Conservation (phyloP, 768 basidiomycete genomes). For the Termitomyces sp. region DNA sequence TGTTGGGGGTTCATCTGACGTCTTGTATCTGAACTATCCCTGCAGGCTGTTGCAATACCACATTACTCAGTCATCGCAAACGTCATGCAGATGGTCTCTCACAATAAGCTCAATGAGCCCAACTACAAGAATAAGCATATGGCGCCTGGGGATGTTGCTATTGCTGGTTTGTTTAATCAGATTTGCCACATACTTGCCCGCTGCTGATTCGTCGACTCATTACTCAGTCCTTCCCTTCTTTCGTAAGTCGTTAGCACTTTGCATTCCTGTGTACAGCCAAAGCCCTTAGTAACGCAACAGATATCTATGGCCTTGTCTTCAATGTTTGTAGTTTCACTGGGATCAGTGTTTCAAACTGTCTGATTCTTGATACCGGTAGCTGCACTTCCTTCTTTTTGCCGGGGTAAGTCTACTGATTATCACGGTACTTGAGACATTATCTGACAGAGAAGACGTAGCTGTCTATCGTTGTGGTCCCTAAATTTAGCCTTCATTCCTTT, state of each 20-base stretch:
- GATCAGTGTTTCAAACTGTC: background rate
- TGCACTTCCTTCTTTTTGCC: conserved; percentile 48
- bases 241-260: conserved; percentile 31
- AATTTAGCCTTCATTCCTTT: conserved; percentile 53
- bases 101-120: conserved; percentile 38
- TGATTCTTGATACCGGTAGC: conserved; percentile 20
- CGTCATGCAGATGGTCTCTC: conserved; percentile 51
- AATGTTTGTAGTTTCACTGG: conserved; percentile 31
- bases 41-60: conserved; percentile 58
- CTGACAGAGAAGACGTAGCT: conserved; percentile 25
- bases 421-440: background rate
- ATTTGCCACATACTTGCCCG: background rate
- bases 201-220: background rate
- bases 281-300: conserved; percentile 19
- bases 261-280: background rate
- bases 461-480: conserved; percentile 56
- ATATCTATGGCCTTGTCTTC: conserved; percentile 57
- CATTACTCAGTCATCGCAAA: conserved; percentile 64
- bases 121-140: conserved; percentile 33
- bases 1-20: background rate
- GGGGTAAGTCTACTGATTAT: conserved; percentile 30
- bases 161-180: conserved; percentile 40
- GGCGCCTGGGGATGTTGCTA: conserved; percentile 48
- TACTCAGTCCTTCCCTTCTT: conserved; percentile 52
- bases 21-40: background rate